Conservation (phyloP, 2,329 filamentous ascomycete species). For the Sporothrix phasma region DNA sequence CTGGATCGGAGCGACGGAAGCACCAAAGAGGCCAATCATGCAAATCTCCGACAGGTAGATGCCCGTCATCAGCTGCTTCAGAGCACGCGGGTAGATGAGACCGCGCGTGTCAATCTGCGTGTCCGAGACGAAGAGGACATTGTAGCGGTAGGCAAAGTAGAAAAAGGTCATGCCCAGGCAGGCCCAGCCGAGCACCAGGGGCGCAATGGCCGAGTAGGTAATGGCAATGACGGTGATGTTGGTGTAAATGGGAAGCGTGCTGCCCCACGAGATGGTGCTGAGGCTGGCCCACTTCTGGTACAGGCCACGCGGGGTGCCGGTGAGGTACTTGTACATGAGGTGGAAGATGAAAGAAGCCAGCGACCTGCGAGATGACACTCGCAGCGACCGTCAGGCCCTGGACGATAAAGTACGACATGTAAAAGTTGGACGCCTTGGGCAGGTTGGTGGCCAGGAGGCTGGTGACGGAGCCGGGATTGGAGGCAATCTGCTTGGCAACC, state of each 20-base stretch:
- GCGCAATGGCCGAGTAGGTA: slow-evolving; percentile 75
- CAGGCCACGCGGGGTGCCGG: slow-evolving; percentile 69
- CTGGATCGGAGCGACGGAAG: slow-evolving; percentile 57
- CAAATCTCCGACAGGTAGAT: slow-evolving; percentile 74
- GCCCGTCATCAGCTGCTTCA: slow-evolving; percentile 78
- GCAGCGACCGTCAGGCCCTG: slow-evolving; percentile 77
- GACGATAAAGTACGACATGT: slow-evolving; percentile 88
- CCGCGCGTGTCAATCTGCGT: slow-evolving; percentile 80
- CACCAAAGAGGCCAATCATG: slow-evolving; percentile 70
- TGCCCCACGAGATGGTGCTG: slow-evolving; percentile 71
- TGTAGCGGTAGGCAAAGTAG: slow-evolving; percentile 81
- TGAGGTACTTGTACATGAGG: slow-evolving; percentile 62
- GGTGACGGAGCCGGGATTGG: slow-evolving; percentile 52
- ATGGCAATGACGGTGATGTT: slow-evolving; percentile 72
- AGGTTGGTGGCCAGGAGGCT: slow-evolving; percentile 61
- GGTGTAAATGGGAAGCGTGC: slow-evolving; percentile 69
- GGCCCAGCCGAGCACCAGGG: slow-evolving; percentile 74
- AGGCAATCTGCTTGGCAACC: slow-evolving; percentile 51
- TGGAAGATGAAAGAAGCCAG: slow-evolving; percentile 65
- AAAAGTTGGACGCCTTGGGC: slow-evolving; percentile 84
- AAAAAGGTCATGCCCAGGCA: slow-evolving; percentile 67
- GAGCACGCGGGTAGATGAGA: slow-evolving; percentile 77
- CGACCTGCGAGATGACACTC: slow-evolving; percentile 59
- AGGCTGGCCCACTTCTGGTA: slow-evolving; percentile 69
- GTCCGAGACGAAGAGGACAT: slow-evolving; percentile 73